phyloP scores from a whole-genome alignment of 2,329 filamentous ascomycete species.

The Calonectria hawksworthii region DNA sequence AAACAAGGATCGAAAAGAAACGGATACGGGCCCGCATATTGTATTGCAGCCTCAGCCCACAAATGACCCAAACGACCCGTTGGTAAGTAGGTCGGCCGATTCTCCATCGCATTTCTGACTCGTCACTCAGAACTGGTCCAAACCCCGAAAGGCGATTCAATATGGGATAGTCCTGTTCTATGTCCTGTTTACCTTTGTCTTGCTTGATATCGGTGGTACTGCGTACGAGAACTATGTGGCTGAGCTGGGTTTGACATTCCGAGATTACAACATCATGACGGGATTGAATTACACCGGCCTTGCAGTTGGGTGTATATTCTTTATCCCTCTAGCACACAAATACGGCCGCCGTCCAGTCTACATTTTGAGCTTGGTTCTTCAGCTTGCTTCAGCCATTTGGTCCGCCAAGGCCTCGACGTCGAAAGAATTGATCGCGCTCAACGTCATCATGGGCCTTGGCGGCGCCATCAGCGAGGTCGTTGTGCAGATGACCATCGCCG shows the following conservation, averaged over 20 bases:
- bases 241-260: constrained; percentile 19
- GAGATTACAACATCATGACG: neutral
- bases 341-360: constrained; percentile 43
- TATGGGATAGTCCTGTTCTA: constrained; percentile 72
- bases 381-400: constrained; percentile 45
- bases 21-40: neutral
- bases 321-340: constrained; percentile 42
- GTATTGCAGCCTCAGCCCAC: neutral
- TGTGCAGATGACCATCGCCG: constrained; percentile 53
- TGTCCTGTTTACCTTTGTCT: constrained; percentile 76
- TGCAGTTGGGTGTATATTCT: constrained; percentile 37
- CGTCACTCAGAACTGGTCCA: constrained; percentile 22
- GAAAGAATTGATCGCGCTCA: constrained; percentile 34
- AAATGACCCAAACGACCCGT: neutral
- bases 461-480: constrained; percentile 56
- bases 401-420: constrained; percentile 29
- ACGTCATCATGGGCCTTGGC: constrained; percentile 48
- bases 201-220: constrained; percentile 58
- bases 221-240: constrained; percentile 7
- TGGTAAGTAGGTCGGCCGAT: neutral
- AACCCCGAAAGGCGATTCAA: constrained; percentile 30
- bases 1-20: neutral
- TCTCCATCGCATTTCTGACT: neutral
- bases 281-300: constrained; percentile 33
- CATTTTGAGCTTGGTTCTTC: constrained; percentile 53